phyloP scores from a whole-genome alignment of 306 rosid genomes.

The Aeschynomene evenia region DNA sequence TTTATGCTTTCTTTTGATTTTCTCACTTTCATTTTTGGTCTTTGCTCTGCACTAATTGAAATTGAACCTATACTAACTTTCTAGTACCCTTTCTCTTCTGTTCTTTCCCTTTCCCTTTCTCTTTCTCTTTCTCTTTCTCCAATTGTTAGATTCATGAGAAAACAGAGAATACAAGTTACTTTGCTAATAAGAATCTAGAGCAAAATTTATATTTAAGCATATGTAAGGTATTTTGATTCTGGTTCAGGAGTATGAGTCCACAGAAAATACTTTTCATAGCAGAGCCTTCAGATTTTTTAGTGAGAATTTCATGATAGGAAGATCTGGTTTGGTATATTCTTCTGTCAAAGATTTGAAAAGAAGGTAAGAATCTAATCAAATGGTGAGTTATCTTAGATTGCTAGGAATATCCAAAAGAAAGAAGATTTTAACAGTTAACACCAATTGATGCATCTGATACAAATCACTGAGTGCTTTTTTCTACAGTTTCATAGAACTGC shows the following conservation, averaged over 20 bases:
- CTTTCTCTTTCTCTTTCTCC: neutral
- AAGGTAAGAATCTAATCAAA: constrained; percentile 1
- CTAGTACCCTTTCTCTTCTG: neutral
- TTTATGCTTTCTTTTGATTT: neutral
- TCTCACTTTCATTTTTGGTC: neutral
- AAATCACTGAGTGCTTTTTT: neutral
- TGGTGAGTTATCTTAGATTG: constrained; percentile 19
- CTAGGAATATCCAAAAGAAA: constrained; percentile 12
- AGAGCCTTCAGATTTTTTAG: neutral
- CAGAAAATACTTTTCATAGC: neutral
- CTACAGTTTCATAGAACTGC: constrained; percentile 10
- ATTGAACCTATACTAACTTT: neutral
- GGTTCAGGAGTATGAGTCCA: neutral
- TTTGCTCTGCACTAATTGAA: neutral
- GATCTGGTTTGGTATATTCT: neutral
- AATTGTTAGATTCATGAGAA: neutral
- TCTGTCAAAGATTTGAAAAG: constrained; percentile 10
- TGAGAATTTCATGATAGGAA: neutral
- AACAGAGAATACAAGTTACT: neutral
- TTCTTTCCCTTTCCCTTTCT: neutral
- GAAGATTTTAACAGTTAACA: neutral
- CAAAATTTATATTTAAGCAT: neutral
- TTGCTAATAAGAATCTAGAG: constrained; percentile 8
- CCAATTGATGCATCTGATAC: neutral
- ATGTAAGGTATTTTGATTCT: neutral